phyloP scores from a whole-genome alignment of 768 basidiomycete genomes.

The Mycena pura region DNA sequence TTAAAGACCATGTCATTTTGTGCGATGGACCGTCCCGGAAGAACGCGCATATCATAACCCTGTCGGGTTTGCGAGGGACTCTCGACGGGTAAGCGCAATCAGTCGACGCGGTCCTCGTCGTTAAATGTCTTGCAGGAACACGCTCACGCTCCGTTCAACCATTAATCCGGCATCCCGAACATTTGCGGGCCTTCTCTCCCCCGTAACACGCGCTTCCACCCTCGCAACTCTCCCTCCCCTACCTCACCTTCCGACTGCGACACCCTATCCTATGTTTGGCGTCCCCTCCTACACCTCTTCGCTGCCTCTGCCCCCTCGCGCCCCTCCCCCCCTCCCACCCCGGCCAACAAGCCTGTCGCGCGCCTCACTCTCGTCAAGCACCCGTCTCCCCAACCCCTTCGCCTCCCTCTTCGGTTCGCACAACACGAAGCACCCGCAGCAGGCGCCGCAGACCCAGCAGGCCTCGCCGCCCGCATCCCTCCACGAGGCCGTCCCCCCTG shows the following conservation, averaged over 20 bases:
- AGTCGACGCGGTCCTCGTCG: not conserved
- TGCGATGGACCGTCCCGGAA: slow-evolving; percentile 59
- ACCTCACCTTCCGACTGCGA: slow-evolving; percentile 44
- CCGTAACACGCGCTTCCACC: slow-evolving; percentile 39
- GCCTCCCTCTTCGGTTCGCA: slow-evolving; percentile 74
- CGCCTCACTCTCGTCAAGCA: slow-evolving; percentile 37
- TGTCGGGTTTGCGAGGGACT: slow-evolving; percentile 84
- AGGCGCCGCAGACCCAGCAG: slow-evolving; percentile 36
- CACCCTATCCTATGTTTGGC: slow-evolving; percentile 55
- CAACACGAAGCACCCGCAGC: slow-evolving; percentile 38
- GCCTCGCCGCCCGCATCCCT: slow-evolving; percentile 40
- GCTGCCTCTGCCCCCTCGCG: slow-evolving; percentile 57
- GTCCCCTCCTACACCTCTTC: slow-evolving; percentile 52
- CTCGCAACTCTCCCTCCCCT: slow-evolving; percentile 60
- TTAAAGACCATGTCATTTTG: slow-evolving; percentile 84
- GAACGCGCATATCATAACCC: slow-evolving; percentile 66
- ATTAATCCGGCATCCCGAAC: slow-evolving; percentile 48
- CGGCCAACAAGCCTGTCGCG: slow-evolving; percentile 36
- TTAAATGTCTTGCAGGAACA: slow-evolving; percentile 39
- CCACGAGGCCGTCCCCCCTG: slow-evolving; percentile 34
- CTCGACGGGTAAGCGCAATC: slow-evolving; percentile 59
- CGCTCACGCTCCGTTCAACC: slow-evolving; percentile 51
- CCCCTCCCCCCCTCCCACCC: slow-evolving; percentile 44
- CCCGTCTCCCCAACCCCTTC: slow-evolving; percentile 74
- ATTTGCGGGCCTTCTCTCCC: slow-evolving; percentile 46